Conservation (phyloP, 441 rosid genomes). For the Erodium chrysanthum region DNA sequence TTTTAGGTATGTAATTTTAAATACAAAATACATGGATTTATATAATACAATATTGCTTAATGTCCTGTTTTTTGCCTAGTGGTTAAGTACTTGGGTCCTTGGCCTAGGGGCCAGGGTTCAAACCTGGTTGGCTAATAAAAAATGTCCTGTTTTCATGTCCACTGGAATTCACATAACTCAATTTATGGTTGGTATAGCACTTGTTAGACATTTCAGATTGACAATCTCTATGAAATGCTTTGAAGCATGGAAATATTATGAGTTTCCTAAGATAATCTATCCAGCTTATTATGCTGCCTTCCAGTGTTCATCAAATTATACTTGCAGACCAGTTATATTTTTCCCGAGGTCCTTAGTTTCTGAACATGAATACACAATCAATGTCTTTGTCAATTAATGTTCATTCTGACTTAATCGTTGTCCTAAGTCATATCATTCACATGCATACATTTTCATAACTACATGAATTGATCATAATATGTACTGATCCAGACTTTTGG, state of each 20-base stretch:
- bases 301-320: background rate
- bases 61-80: background rate
- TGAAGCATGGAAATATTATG: background rate
- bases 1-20: constrained; percentile 43
- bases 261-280: background rate
- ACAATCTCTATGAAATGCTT: background rate
- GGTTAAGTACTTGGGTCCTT: background rate
- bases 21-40: background rate
- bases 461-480: too few relatives aligned
- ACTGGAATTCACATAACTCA: background rate
- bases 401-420: too few relatives aligned
- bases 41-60: background rate
- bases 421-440: too few relatives aligned
- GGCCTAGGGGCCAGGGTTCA: background rate
- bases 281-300: background rate
- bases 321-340: background rate
- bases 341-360: background rate
- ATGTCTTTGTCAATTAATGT: background rate
- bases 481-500: too few relatives aligned
- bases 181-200: background rate
- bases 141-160: background rate
- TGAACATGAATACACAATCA: background rate
- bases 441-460: too few relatives aligned
- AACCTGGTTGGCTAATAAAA: background rate
- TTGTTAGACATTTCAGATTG: background rate